Conservation (phyloP, 116 monocot genomes). For the Trichopus zeylanicus region DNA sequence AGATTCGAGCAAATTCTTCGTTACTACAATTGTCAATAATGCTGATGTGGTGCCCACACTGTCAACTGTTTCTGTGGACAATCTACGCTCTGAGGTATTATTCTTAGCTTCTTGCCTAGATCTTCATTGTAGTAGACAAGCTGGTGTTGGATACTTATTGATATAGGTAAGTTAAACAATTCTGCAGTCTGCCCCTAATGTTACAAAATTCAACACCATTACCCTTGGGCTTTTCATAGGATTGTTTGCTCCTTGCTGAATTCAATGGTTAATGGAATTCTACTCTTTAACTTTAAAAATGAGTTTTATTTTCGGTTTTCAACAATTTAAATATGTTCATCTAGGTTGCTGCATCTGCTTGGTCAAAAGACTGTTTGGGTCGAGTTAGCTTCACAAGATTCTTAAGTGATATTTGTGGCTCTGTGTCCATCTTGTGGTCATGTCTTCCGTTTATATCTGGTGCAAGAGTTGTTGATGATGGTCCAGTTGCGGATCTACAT, state of each 20-base stretch:
- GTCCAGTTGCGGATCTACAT: background rate
- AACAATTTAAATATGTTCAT: no score
- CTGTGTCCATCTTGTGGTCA: background rate
- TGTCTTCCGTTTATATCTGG: background rate
- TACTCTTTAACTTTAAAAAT: no score
- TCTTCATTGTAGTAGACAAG: no score
- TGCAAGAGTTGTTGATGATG: background rate
- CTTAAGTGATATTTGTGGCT: background rate
- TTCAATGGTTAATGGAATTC: no score
- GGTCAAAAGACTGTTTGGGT: background rate
- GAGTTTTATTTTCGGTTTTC: no score
- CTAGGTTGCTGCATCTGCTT: background rate
- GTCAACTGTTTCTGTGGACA: background rate
- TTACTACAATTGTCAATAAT: conserved; percentile 7
- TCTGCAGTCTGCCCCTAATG: background rate
- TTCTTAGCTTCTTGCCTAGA: no score
- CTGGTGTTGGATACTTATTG: no score
- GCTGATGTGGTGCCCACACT: conserved; percentile 11
- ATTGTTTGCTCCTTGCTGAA: background rate
- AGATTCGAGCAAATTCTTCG: conserved; percentile 13
- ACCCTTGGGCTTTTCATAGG: background rate
- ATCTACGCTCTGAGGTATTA: conserved; percentile 8
- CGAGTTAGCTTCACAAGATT: background rate
- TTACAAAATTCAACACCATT: background rate
- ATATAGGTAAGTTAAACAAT: no score